A percentile compares a stretch with the other conserved stretches of the same genome.
Evolutionary conservation across 495 filamentous ascomycete species (phyloP).

Genomic region (Aspergillus campestris): DNA sequence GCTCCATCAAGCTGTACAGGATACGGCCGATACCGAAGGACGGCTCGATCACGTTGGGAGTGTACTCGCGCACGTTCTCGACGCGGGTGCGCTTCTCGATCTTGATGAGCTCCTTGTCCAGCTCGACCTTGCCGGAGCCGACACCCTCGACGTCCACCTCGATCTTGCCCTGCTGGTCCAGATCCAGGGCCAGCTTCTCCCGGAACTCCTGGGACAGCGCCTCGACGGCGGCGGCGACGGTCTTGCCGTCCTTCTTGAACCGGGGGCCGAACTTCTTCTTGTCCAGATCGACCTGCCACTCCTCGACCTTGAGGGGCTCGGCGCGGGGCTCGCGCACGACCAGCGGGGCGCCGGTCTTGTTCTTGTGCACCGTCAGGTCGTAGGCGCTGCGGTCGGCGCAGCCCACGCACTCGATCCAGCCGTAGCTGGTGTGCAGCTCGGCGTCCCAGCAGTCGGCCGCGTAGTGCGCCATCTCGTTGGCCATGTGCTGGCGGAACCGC

Average conservation of each 20-base stretch:
- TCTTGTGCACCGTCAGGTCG: slow-evolving; percentile 69
- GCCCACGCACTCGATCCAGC: slow-evolving; percentile 83
- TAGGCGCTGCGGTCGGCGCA: slow-evolving; percentile 78
- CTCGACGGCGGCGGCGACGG: slow-evolving; percentile 60
- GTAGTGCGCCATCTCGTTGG: slow-evolving; percentile 78
- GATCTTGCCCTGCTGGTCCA: slow-evolving; percentile 58
- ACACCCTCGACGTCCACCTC: slow-evolving; percentile 56
- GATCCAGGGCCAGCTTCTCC: slow-evolving; percentile 58
- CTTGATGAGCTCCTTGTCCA: slow-evolving; percentile 59
- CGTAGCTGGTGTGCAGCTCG: slow-evolving; percentile 67
- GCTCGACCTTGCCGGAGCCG: slow-evolving; percentile 56
- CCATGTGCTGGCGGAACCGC: slow-evolving; percentile 80
- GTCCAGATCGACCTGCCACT: slow-evolving; percentile 67
- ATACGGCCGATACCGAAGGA: slow-evolving; percentile 81
- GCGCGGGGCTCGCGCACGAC: slow-evolving; percentile 59
- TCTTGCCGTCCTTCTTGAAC: slow-evolving; percentile 74
- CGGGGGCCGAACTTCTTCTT: slow-evolving; percentile 77
- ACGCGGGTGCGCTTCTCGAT: slow-evolving; percentile 63
- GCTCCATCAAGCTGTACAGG: slow-evolving; percentile 69
- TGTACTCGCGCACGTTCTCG: slow-evolving; percentile 68
- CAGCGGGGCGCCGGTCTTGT: slow-evolving; percentile 70
- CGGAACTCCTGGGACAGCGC: slow-evolving; percentile 59
- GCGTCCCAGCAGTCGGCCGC: slow-evolving; percentile 82
- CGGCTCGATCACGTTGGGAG: slow-evolving; percentile 77
- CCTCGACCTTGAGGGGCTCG: slow-evolving; percentile 60